Conservation (phyloP, 2,329 filamentous ascomycete genomes). For the Diaporthe sp. region DNA sequence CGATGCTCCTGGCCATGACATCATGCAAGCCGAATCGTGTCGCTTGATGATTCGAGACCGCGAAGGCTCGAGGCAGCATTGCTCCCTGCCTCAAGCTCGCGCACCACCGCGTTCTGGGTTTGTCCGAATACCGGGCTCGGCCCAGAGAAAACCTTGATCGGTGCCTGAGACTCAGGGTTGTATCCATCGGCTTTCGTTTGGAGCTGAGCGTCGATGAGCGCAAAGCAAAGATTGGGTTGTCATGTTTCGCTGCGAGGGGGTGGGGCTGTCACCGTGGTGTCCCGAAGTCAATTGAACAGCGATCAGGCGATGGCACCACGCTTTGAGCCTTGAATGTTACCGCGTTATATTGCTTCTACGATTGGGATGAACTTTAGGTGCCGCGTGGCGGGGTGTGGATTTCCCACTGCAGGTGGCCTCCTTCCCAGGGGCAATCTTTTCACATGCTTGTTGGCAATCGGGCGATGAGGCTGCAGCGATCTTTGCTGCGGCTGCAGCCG, state of each 20-base stretch:
- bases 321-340: constrained; percentile 29
- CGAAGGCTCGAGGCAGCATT: constrained; percentile 4
- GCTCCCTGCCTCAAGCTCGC: not conserved
- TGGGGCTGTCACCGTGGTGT: constrained; percentile 8
- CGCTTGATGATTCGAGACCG: constrained; percentile 30
- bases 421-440: not conserved
- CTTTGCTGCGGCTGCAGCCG: not conserved
- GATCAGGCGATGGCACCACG: constrained; percentile 30
- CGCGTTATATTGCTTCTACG: not conserved
- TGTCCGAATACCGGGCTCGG: not conserved
- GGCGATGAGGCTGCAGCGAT: not conserved
- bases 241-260: constrained; percentile 2
- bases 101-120: constrained; percentile 1
- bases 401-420: not conserved
- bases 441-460: constrained; percentile 2
- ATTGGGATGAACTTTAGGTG: constrained; percentile 28
- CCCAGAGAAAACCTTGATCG: constrained; percentile 22
- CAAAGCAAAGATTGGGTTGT: constrained; percentile 28
- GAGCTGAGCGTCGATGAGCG: not conserved
- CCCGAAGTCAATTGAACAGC: constrained; percentile 27
- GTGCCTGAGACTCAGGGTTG: constrained; percentile 27
- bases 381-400: constrained; percentile 14
- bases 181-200: constrained; percentile 13
- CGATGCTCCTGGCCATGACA: constrained; percentile 20
- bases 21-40: constrained; percentile 23